Evolutionary conservation across 805 yeast genomes (phyloP), one percentile per base, ranked within the genome.

Genomic region (Yamadazyma philogaea): DNA sequence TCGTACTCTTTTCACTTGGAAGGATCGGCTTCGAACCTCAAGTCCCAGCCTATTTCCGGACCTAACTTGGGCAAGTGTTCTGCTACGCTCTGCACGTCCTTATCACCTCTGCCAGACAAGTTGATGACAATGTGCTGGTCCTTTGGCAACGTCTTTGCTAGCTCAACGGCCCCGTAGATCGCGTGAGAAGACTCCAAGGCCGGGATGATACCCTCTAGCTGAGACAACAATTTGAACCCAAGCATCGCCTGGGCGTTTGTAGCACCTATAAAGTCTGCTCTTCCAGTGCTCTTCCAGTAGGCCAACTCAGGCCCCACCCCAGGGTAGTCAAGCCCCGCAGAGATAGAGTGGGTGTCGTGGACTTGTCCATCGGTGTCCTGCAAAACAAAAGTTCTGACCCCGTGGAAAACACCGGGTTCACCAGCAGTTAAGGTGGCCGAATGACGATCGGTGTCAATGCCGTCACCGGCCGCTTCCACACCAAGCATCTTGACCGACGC

Each of bases 231-330:
- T 53, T 81, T 82, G 79, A 93, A 93, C 15, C 99, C 99, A 50
- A 79, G 77, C 51, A 93, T 73, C 22, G 98, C 98, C 61, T 93
- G 82, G n/a, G 95, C 89, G 65, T 93, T 96, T 26, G 96, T 87
- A 43, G 95, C 97, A 35, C 96, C 95, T 36, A 82, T 66, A 59
- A 91, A 93, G 43, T 84, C 73, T 7, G 95, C 99, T 59, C 99
- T 81, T 20, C 97, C 97, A 47, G 84, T 82, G 42, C 84, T 82
- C 66, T 91, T 91, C 98, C 98, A 93, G 61, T 76, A 79, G 2
- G 98, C 95, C 53, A 93, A 75, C 68, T 93, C 98, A 24, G 99
- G 99, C 34, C 99, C 99, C 36, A 93, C 99, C 67, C 97, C 99
- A 19, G 99, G 99, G 63, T 93, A 93, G 67, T 93, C 99, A 57